Evolutionary conservation across 768 basidiomycete species (phyloP).

Genomic region (Mycena belliarum): DNA sequence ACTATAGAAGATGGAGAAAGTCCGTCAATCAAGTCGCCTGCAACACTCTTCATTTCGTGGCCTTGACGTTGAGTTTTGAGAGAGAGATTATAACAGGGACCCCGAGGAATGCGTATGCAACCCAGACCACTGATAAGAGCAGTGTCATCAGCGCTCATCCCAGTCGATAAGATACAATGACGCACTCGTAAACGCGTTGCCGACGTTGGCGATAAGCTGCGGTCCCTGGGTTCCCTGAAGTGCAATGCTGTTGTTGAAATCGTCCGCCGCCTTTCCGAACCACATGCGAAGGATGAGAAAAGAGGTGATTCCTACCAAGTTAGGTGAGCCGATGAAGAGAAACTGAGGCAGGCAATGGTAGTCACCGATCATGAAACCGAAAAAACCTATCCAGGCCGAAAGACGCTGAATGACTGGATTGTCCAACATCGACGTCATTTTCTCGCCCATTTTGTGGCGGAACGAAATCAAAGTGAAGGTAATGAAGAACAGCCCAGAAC

Average conservation of each 20-base stretch:
- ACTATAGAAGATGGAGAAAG: neutral
- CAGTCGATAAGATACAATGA: conserved; percentile 16
- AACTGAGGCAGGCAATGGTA: conserved; percentile 15
- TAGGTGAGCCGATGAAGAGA: neutral
- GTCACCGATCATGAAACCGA: conserved; percentile 73
- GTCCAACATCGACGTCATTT: conserved; percentile 49
- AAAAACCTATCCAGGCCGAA: conserved; percentile 74
- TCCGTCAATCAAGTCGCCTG: neutral
- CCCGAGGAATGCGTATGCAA: conserved; percentile 73
- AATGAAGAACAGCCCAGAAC: conserved; percentile 64
- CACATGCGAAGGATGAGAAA: conserved; percentile 78
- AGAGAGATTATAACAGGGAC: conserved; percentile 69
- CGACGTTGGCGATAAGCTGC: conserved; percentile 57
- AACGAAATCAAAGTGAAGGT: conserved; percentile 66
- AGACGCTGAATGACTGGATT: conserved; percentile 57
- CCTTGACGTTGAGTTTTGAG: conserved; percentile 64
- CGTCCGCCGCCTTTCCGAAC: conserved; percentile 77
- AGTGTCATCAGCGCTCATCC: neutral
- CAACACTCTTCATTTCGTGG: conserved; percentile 37
- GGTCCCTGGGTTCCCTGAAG: conserved; percentile 55
- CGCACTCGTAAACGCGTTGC: conserved; percentile 78
- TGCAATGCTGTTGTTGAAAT: conserved; percentile 68
- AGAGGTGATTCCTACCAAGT: conserved; percentile 56
- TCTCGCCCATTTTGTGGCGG: conserved; percentile 61
- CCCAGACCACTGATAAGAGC: conserved; percentile 64